These are phyloP conservation scores for Dactylellina drechsleri DNA, from an alignment of 2,329 filamentous ascomycete genomes.

Conservation along the genomic window DNA sequence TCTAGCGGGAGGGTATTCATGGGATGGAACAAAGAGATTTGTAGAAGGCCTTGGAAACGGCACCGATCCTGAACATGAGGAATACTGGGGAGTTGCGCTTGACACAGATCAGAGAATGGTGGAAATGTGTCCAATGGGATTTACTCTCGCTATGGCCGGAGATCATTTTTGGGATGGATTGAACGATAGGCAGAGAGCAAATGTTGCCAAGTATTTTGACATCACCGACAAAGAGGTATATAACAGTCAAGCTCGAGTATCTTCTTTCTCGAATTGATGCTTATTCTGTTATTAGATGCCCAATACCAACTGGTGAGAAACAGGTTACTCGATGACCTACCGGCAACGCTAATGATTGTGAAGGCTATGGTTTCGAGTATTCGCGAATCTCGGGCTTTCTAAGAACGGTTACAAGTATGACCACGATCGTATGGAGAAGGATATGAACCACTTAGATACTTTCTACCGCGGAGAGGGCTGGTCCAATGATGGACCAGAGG, in stretches of 20 bases:
- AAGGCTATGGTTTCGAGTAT: constrained; percentile 85
- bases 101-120: constrained; percentile 86
- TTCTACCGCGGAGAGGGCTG: constrained; percentile 85
- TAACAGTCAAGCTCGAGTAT: constrained; percentile 41
- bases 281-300: constrained; percentile 61
- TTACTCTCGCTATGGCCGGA: constrained; percentile 75
- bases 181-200: constrained; percentile 70
- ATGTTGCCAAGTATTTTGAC: constrained; percentile 77
- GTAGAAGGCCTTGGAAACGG: constrained; percentile 76
- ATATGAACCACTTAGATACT: constrained; percentile 80
- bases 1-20: constrained; percentile 74
- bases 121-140: constrained; percentile 83
- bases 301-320: constrained; percentile 71
- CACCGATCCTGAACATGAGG: constrained; percentile 74
- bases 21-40: constrained; percentile 73
- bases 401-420: constrained; percentile 78
- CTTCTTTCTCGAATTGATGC: not conserved
- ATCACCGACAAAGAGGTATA: constrained; percentile 77
- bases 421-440: constrained; percentile 74
- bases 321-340: not conserved
- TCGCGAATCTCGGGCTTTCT: constrained; percentile 80
- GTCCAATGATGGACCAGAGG: constrained; percentile 82
- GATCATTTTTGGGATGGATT: constrained; percentile 74
- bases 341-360: not conserved
- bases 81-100: constrained; percentile 80